Conservation (phyloP, 208 protist genomes). For the Trypanosoma avium region DNA sequence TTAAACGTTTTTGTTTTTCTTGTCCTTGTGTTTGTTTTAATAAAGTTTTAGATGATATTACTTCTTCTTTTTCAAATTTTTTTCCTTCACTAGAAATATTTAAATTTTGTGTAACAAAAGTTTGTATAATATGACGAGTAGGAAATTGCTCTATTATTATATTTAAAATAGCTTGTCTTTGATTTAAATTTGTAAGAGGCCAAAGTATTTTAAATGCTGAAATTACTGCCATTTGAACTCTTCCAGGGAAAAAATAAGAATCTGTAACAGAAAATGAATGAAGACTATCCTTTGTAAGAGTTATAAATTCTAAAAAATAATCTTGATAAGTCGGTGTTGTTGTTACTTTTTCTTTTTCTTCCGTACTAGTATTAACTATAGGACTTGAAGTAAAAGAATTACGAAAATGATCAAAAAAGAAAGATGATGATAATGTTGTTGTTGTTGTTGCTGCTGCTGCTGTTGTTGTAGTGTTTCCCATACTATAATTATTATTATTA, state of each 20-base stretch:
- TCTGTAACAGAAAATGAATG: constrained; percentile 16
- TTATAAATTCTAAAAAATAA: constrained; percentile 21
- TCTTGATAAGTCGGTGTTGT: background rate
- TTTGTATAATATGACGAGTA: constrained; percentile 20
- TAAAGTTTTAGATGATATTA: background rate
- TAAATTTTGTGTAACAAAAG: constrained; percentile 38
- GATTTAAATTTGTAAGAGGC: constrained; percentile 38
- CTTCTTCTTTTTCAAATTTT: background rate
- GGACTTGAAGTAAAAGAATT: constrained; percentile 1
- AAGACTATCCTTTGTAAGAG: constrained; percentile 12
- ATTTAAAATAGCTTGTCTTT: constrained; percentile 35
- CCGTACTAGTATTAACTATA: background rate
- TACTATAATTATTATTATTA: background rate
- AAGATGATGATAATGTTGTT: constrained; percentile 7
- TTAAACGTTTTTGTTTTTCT: background rate
- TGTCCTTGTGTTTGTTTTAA: background rate
- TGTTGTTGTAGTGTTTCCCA: background rate
- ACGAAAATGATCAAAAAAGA: constrained; percentile 24
- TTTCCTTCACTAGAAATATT: background rate
- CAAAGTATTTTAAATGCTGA: constrained; percentile 51
- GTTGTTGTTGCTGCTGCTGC: background rate
- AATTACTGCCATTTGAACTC: constrained; percentile 57
- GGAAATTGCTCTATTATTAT: constrained; percentile 55
- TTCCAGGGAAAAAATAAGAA: constrained; percentile 70
- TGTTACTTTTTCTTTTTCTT: background rate